Conservation (phyloP, 2,329 filamentous ascomycete species). For the Byssochlamys sp. region DNA sequence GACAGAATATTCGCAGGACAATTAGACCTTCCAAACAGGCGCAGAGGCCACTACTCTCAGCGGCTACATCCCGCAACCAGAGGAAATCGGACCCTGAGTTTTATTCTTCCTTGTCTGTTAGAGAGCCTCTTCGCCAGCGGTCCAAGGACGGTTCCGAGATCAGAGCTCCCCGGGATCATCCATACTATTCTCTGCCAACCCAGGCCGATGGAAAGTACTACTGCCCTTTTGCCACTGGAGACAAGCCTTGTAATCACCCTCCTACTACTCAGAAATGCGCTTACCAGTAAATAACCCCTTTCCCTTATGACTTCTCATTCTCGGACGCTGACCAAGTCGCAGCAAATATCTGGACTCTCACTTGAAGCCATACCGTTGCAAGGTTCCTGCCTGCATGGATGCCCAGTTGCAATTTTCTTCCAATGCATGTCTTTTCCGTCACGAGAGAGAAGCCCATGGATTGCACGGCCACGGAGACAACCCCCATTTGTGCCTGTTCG, state of each 20-base stretch:
- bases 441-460: conserved; percentile 90
- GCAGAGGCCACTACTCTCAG: conserved; percentile 27
- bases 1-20: conserved; percentile 21
- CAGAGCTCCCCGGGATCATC: conserved; percentile 34
- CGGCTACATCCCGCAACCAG: conserved; percentile 22
- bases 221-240: conserved; percentile 69
- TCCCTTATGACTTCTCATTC: conserved; percentile 7
- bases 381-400: conserved; percentile 70
- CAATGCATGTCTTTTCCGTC: conserved; percentile 84
- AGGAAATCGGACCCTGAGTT: conserved; percentile 30
- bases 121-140: conserved; percentile 24
- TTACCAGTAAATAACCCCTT: conserved; percentile 66
- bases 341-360: conserved; percentile 98
- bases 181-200: conserved; percentile 34
- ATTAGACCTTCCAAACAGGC: conserved; percentile 30
- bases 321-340: conserved; percentile 17
- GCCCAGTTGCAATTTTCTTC: conserved; percentile 88
- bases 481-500: conserved; percentile 79
- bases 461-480: conserved; percentile 92
- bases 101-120: conserved; percentile 24
- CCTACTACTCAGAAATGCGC: conserved; percentile 97
- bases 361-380: conserved; percentile 92
- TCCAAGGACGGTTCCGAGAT: conserved; percentile 30
- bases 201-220: conserved; percentile 72
- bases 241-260: conserved; percentile 71